These are phyloP conservation scores for Cytospora piceicola DNA, from an alignment of 2,329 filamentous ascomycete species.

Conservation along the genomic window DNA sequence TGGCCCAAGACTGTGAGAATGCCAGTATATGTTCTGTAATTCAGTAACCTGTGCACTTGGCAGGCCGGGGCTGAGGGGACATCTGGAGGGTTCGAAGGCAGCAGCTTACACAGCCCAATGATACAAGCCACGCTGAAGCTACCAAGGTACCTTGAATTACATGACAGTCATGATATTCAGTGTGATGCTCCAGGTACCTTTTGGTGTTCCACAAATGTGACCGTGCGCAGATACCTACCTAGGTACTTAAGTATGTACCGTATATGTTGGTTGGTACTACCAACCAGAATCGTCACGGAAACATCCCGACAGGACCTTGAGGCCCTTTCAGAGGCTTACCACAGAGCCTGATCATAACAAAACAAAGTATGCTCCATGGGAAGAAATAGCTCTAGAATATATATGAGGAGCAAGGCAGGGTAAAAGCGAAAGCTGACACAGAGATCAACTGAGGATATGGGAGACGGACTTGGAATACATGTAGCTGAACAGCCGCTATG, in stretches of 20 bases:
- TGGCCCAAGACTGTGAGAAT: background rate
- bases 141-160: background rate
- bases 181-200: background rate
- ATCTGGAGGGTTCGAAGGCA: slow-evolving; percentile 7
- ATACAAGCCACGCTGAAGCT: slow-evolving; percentile 8
- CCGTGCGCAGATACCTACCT: background rate
- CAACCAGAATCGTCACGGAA: background rate
- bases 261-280: slow-evolving; percentile 18
- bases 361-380: background rate
- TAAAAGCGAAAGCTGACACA: too few relatives aligned
- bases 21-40: background rate
- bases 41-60: background rate
- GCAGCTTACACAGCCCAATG: slow-evolving; percentile 15
- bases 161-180: background rate
- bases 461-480: too few relatives aligned
- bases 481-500: too few relatives aligned
- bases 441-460: too few relatives aligned
- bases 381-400: too few relatives aligned
- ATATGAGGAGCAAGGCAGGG: too few relatives aligned
- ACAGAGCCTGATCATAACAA: background rate
- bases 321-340: too few relatives aligned
- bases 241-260: too few relatives aligned
- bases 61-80: background rate
- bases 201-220: background rate
- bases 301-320: background rate